These are phyloP conservation scores for Halenospora varia DNA, from an alignment of 495 filamentous ascomycete genomes.

Conservation along the genomic window DNA sequence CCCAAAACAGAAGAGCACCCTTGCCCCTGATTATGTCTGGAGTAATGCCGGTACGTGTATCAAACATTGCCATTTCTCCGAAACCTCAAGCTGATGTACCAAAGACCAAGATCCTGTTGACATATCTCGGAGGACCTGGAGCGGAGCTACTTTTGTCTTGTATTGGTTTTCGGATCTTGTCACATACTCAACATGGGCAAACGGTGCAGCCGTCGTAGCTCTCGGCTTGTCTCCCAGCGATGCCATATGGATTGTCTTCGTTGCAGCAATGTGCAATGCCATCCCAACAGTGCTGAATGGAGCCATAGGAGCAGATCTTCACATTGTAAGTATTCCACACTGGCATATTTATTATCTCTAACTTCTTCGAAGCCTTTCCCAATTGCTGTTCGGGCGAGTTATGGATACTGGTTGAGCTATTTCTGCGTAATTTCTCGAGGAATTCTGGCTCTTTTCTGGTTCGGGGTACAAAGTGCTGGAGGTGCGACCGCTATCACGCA, in stretches of 20 bases:
- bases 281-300: conserved; percentile 62
- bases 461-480: conserved; percentile 64
- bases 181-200: conserved; percentile 52
- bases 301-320: conserved; percentile 53
- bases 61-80: neutral
- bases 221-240: conserved; percentile 61
- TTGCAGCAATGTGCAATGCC: conserved; percentile 58
- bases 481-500: conserved; percentile 61
- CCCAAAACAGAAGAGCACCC: conserved; percentile 30
- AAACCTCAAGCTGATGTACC: neutral
- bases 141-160: conserved; percentile 26
- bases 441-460: conserved; percentile 69
- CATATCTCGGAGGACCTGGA: conserved; percentile 25
- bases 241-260: conserved; percentile 48
- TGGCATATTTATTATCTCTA: neutral
- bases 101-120: conserved; percentile 31
- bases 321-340: conserved; percentile 30
- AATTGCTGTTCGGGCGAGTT: conserved; percentile 60
- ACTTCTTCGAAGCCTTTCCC: conserved; percentile 47
- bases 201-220: conserved; percentile 55
- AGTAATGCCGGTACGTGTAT: conserved; percentile 18
- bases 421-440: conserved; percentile 63
- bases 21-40: conserved; percentile 30
- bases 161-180: conserved; percentile 33
- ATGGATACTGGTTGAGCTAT: conserved; percentile 67